A percentile compares a stretch with the other conserved stretches of the same genome.
Conservation (phyloP, 2,329 filamentous ascomycete genomes). For the Aspergillus udagawae region DNA sequence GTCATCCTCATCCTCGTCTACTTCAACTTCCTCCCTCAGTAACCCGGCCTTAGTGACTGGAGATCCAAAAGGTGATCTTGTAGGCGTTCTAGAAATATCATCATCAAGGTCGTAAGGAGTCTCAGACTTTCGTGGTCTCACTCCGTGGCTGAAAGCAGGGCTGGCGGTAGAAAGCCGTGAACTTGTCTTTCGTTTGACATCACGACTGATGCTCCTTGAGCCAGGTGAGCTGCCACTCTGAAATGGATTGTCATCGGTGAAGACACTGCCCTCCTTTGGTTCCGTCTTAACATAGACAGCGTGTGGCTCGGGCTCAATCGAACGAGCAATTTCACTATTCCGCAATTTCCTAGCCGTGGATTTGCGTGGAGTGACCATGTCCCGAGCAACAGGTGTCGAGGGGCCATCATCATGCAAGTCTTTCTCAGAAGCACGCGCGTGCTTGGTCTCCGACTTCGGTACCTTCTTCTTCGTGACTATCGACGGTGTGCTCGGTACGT, state of each 20-base stretch:
- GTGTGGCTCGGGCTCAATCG: slow-evolving; percentile 33
- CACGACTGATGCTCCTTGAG: slow-evolving; percentile 25
- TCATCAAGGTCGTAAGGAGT: slow-evolving; percentile 42
- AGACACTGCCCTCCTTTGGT: slow-evolving; percentile 58
- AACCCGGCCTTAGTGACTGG: slow-evolving; percentile 38
- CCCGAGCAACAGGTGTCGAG: slow-evolving; percentile 35
- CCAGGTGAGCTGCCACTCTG: slow-evolving; percentile 74
- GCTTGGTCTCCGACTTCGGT: slow-evolving; percentile 33
- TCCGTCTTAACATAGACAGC: slow-evolving; percentile 43
- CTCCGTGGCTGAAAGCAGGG: slow-evolving; percentile 20
- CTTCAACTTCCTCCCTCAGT: slow-evolving; percentile 38
- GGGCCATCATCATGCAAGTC: slow-evolving; percentile 29
- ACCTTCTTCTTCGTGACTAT: slow-evolving; percentile 28
- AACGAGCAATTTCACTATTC: slow-evolving; percentile 44
- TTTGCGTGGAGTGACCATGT: slow-evolving; percentile 31
- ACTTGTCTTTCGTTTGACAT: slow-evolving; percentile 51
- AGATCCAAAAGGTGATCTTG: slow-evolving; percentile 57
- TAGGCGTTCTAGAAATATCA: slow-evolving; percentile 51
- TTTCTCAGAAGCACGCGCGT: slow-evolving; percentile 27
- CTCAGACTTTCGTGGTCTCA: slow-evolving; percentile 30
- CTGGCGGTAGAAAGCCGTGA: slow-evolving; percentile 39
- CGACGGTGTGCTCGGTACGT: slow-evolving; percentile 23
- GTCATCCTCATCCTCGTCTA: slow-evolving; percentile 43
- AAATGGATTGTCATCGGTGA: slow-evolving; percentile 89
- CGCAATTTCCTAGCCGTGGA: slow-evolving; percentile 51